These are phyloP conservation scores for Phytophthora litchii DNA, from an alignment of 352 stramenopile species.

Conservation along the genomic window DNA sequence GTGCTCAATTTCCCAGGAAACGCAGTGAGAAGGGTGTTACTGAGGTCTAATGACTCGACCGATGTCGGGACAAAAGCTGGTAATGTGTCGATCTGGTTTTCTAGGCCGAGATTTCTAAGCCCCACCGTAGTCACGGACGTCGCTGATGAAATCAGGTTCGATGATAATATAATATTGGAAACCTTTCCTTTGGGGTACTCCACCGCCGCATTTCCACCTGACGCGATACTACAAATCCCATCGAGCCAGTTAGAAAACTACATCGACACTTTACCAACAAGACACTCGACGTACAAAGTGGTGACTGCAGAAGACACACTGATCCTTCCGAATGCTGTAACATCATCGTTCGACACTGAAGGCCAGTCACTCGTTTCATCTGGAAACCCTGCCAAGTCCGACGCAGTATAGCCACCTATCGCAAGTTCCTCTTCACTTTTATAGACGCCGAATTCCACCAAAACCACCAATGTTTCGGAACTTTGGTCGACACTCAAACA, in stretches of 20 bases:
- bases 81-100: constrained; percentile 26
- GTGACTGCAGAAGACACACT: constrained; percentile 25
- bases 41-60: constrained; percentile 30
- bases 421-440: constrained; percentile 36
- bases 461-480: constrained; percentile 19
- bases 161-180: constrained; percentile 28
- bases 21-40: constrained; percentile 30
- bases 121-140: constrained; percentile 28
- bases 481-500: constrained; percentile 29
- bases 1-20: constrained; percentile 29
- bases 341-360: constrained; percentile 34
- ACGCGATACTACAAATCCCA: constrained; percentile 24
- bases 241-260: neutral
- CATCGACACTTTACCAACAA: constrained; percentile 2
- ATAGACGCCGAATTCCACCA: constrained; percentile 35
- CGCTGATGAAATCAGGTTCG: constrained; percentile 22
- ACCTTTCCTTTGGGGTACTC: constrained; percentile 42
- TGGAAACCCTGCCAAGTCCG: constrained; percentile 12
- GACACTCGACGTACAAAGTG: constrained; percentile 26
- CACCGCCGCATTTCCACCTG: constrained; percentile 14
- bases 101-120: constrained; percentile 30
- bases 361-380: constrained; percentile 35
- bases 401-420: constrained; percentile 13
- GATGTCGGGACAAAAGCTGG: constrained; percentile 23
- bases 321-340: constrained; percentile 23